Conservation (phyloP, 768 basidiomycete species). For the Agrocybe chaxingu region DNA sequence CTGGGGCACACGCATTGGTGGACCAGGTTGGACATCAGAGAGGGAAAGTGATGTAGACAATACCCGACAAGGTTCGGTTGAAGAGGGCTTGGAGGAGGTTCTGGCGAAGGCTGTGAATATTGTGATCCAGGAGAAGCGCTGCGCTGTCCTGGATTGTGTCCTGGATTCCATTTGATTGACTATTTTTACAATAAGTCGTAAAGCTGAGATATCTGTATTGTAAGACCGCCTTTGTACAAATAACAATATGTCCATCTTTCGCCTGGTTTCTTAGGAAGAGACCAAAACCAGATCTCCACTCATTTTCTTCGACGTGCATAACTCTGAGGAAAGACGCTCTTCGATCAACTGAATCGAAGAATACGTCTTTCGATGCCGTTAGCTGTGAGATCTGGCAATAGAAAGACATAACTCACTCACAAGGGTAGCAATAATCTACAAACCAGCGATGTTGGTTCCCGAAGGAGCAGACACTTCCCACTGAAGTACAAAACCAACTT, state of each 20-base stretch:
- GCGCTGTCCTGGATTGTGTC: slow-evolving; percentile 65
- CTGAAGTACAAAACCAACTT: slow-evolving; percentile 26
- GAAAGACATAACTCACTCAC: too few relatives aligned
- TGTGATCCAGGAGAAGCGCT: slow-evolving; percentile 55
- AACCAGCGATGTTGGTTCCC: slow-evolving; percentile 17
- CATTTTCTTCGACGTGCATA: too few relatives aligned
- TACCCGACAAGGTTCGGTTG: slow-evolving; percentile 8
- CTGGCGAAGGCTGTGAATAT: slow-evolving; percentile 50
- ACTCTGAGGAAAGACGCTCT: too few relatives aligned
- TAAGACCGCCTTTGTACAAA: too few relatives aligned
- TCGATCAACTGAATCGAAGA: too few relatives aligned
- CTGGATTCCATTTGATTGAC: slow-evolving; percentile 30
- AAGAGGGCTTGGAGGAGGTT: slow-evolving; percentile 27
- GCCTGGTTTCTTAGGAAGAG: too few relatives aligned
- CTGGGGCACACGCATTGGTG: slow-evolving; percentile 42
- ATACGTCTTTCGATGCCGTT: too few relatives aligned
- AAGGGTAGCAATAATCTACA: slow-evolving; percentile 5
- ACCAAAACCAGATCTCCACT: too few relatives aligned
- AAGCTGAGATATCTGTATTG: too few relatives aligned
- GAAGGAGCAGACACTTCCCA: slow-evolving; percentile 33
- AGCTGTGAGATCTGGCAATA: too few relatives aligned
- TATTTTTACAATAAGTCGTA: too few relatives aligned
- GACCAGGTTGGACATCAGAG: background rate
- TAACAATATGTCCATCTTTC: too few relatives aligned
- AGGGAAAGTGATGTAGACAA: slow-evolving; percentile 9